Conservation (phyloP, 192 early-diverging fungal genomes). For the Linnemannia zychae region DNA sequence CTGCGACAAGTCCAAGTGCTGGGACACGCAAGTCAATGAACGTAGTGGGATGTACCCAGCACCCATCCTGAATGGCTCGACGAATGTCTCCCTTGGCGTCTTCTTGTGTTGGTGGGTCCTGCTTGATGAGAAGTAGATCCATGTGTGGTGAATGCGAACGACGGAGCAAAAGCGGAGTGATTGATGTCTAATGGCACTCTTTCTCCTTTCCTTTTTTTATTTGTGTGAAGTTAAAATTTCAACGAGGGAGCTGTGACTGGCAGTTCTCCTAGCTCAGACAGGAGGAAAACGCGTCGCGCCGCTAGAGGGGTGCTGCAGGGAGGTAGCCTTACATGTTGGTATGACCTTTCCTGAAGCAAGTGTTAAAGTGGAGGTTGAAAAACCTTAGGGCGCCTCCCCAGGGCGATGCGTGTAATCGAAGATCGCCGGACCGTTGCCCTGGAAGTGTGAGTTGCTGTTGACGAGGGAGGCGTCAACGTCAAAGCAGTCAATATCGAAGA, state of each 20-base stretch:
- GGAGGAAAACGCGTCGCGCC: neutral
- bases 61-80: neutral
- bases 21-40: slow-evolving; percentile 15
- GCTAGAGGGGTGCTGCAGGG: neutral
- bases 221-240: neutral
- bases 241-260: neutral
- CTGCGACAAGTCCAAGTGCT: slow-evolving; percentile 7
- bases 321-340: neutral
- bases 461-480: neutral
- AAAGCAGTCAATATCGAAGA: neutral
- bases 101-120: neutral
- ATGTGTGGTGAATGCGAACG: neutral
- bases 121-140: neutral
- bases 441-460: neutral
- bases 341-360: neutral
- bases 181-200: neutral
- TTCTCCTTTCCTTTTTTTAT: neutral
- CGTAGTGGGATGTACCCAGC: slow-evolving; percentile 12
- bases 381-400: neutral
- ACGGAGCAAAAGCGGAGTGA: neutral
- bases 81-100: neutral
- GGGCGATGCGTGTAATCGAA: neutral
- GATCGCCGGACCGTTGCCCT: neutral
- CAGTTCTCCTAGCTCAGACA: neutral
- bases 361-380: neutral